phyloP scores from a whole-genome alignment of 2,329 filamentous ascomycete species.

The Westerdykella sp. region DNA sequence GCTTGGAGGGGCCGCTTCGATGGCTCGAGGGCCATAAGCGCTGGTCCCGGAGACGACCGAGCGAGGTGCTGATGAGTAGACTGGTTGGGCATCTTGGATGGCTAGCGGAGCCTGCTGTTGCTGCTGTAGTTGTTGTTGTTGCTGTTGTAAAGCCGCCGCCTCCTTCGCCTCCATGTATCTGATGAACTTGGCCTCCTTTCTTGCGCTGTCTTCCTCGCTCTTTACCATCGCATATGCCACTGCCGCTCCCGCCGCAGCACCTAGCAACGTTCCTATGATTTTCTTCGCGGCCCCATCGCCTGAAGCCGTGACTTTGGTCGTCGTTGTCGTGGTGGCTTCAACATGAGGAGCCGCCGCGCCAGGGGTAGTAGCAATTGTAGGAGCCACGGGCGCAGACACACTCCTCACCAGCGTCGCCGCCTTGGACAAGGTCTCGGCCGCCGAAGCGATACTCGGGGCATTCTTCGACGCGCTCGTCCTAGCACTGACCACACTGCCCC shows the following conservation, averaged over 20 bases:
- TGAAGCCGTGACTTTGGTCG: conserved; percentile 13
- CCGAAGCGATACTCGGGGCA: conserved; percentile 14
- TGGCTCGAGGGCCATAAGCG: conserved; percentile 28
- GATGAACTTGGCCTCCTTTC: conserved; percentile 39
- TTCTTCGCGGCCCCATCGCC: conserved; percentile 53
- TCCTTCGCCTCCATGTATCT: conserved; percentile 30
- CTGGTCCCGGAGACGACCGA: conserved; percentile 3
- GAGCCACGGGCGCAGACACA: conserved; percentile 27
- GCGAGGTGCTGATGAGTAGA: conserved; percentile 15
- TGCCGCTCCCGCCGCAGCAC: conserved; percentile 70
- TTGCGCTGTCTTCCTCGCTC: conserved; percentile 47
- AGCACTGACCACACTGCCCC: conserved; percentile 22
- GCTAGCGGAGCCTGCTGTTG: not conserved
- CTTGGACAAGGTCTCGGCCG: conserved; percentile 13
- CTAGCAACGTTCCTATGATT: conserved; percentile 69
- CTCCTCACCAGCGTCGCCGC: conserved; percentile 28
- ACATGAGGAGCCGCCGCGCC: conserved; percentile 12
- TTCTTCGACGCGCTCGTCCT: conserved; percentile 21
- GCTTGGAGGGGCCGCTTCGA: conserved; percentile 36
- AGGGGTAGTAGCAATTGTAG: conserved; percentile 10
- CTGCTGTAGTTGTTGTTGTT: not conserved
- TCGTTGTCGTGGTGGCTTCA: conserved; percentile 10
- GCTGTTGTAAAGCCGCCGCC: conserved; percentile 13
- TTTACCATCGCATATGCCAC: conserved; percentile 69
- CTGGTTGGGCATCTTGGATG: conserved; percentile 16